Percentiles rank a stretch among this genome's conserved stretches.
Evolutionary conservation across 2,329 filamentous ascomycete species (phyloP).

Genomic region (Penicillium sp.): DNA sequence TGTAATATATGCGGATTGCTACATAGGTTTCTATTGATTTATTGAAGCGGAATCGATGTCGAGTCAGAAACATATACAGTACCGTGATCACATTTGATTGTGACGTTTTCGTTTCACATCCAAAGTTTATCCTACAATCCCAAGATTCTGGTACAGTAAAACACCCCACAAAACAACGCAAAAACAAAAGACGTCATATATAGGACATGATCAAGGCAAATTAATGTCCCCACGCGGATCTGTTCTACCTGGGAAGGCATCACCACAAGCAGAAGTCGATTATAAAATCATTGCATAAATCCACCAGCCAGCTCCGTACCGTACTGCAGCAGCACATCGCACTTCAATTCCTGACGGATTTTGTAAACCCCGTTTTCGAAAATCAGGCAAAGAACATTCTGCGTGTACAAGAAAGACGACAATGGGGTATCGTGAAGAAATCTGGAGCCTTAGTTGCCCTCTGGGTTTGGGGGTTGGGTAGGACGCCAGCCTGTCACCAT

Average conservation of each 20-base stretch:
- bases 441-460: conserved; percentile 17
- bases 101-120: conserved; percentile 1
- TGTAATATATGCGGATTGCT: not conserved
- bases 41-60: not conserved
- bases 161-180: not conserved
- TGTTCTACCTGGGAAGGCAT: not conserved
- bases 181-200: not conserved
- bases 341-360: conserved; percentile 2
- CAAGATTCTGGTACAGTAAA: not conserved
- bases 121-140: conserved; percentile 5
- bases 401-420: conserved; percentile 5
- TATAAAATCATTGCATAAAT: conserved; percentile 1
- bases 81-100: not conserved
- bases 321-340: conserved; percentile 11
- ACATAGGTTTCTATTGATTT: too few relatives aligned
- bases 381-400: conserved; percentile 10
- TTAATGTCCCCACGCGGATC: not conserved
- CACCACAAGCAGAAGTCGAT: not conserved
- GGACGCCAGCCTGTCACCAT: conserved; percentile 27
- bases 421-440: conserved; percentile 8
- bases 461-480: conserved; percentile 18
- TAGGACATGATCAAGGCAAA: conserved; percentile 2
- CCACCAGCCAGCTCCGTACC: conserved; percentile 1
- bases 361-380: conserved; percentile 11
- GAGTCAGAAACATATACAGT: not conserved